Base-by-base conservation (phyloP, 78 protist species). In the Ministeria vibrans region DNA sequence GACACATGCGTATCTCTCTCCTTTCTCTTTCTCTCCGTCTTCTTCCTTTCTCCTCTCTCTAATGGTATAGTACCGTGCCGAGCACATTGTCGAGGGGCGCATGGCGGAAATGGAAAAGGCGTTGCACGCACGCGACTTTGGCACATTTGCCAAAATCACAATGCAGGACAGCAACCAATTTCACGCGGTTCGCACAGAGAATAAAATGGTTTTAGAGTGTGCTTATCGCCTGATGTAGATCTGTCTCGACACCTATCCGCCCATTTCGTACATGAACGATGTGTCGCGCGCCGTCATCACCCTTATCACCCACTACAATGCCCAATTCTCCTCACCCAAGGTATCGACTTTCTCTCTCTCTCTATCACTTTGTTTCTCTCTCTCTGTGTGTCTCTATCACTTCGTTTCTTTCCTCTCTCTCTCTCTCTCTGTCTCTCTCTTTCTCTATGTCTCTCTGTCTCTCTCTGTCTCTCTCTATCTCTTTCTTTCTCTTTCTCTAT, bases 251-350 rank as follows among this genome's bases (percentile, higher is more conserved):
- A 92, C 97, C 2, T 71, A 75, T 39, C 99, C 99, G 34, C 95
- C 98, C 28, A 90, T 97, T 69, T 71, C 75, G 88, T 97, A 96
- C 92, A 27, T 95, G 82, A 95, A 86, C 77, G 97, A 92, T 63
- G 45, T 63, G 11, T 90, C 96, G 9, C 80, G 79, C 44, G 74
- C 75, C 51, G 32, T 96, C 38, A 81, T 96, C 75, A 64, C 63
- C 25, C 2, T 95, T 1, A 36, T 92, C n/a, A 78, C 83, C 41
- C 70, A 45, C n/a, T 79, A 41, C 84, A 95, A 95, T 83, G 85
- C 53, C 44, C 25, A 32, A 7, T 0, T 18, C 11, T 81, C 82
- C 30, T 1, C 2, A 15, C 13, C 27, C 53, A 15, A 6, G 51
- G 64, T 59, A 15, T n/a, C n/a, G n/a, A n/a, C n/a, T n/a, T n/a